These are phyloP conservation scores for Ustilago curta DNA, from an alignment of 1,284 basidiomycete species.

Conservation along the genomic window DNA sequence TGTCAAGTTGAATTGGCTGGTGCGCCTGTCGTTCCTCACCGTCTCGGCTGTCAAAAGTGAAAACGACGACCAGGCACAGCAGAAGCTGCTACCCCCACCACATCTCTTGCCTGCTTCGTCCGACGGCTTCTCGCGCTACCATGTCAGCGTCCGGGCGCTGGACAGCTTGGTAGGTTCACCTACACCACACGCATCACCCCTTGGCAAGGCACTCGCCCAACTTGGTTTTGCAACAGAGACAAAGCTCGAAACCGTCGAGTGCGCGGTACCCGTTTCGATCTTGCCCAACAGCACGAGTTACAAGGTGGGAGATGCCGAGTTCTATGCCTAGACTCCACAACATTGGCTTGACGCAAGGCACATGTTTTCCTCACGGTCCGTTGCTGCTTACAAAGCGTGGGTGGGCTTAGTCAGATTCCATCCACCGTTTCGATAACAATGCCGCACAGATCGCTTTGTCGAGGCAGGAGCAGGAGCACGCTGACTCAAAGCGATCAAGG, in stretches of 20 bases:
- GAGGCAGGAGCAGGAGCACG: not conserved
- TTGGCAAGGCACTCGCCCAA: slow-evolving; percentile 5
- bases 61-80: not conserved
- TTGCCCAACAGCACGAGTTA: slow-evolving; percentile 60
- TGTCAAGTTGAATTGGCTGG: slow-evolving; percentile 61
- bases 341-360: not conserved
- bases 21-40: slow-evolving; percentile 62
- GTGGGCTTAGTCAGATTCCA: not conserved
- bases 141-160: slow-evolving; percentile 48
- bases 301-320: slow-evolving; percentile 49
- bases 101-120: slow-evolving; percentile 48
- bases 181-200: not conserved
- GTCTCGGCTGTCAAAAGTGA: slow-evolving; percentile 17
- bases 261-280: slow-evolving; percentile 62
- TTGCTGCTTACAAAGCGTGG: not conserved
- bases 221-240: slow-evolving; percentile 36
- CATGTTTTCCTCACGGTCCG: not conserved
- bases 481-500: not conserved
- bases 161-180: slow-evolving; percentile 36
- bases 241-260: slow-evolving; percentile 67
- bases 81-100: slow-evolving; percentile 38
- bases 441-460: not conserved
- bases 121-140: slow-evolving; percentile 63
- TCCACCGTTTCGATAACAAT: not conserved
- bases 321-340: slow-evolving; percentile 45